Evolutionary conservation across 192 early-diverging fungal genomes (phyloP), one percentile per base, ranked within the genome.

Genomic region (Coemansia sp.): DNA sequence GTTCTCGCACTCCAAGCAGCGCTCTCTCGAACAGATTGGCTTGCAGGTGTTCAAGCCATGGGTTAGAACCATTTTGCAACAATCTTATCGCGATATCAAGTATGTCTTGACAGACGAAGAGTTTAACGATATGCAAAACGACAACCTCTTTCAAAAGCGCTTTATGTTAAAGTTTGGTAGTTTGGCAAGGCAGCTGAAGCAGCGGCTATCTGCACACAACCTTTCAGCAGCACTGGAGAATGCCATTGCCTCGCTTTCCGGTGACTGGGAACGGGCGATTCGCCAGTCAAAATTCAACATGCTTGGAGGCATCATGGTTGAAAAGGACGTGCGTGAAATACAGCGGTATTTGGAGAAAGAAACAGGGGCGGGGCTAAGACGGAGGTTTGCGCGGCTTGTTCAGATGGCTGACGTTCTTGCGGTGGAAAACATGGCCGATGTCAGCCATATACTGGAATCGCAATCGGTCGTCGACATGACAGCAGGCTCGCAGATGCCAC

Each of bases 71-170:
- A 75, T 96, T 9, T 80, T 97, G 40, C 87, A 90, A 67, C 90
- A 94, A 20, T 82, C 93, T 7, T 94, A 92, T 64, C 81, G 87
- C 31, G 93, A 96, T 45, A 84, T 93, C 52, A 93, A 92, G 64
- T 99, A 99, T 64, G 89, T 92, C 4, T 84, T 98, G 18, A 86
- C 88, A 20, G 94, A 96, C 49, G 94, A 98, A 48, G 95, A 99
- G 74, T 97, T 95, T 66, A 87, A 88, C 37, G 90, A 92, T 49
- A 83, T 86, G 29, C 89, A 91, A 46, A 81, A 87, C 45, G 89
- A 92, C 64, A 93, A 93, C 55, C 66, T 84, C 39, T 96, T 98
- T 80, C 85, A 91, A 8, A 89, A 93, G 63, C 86, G 93, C 28
- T 95, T 97, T 65, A 70, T 85, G 15, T 60, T 83, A n/a, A 89